Base-by-base conservation (phyloP, 176 grass and related monocot genomes). In the Thalia dealbata region DNA sequence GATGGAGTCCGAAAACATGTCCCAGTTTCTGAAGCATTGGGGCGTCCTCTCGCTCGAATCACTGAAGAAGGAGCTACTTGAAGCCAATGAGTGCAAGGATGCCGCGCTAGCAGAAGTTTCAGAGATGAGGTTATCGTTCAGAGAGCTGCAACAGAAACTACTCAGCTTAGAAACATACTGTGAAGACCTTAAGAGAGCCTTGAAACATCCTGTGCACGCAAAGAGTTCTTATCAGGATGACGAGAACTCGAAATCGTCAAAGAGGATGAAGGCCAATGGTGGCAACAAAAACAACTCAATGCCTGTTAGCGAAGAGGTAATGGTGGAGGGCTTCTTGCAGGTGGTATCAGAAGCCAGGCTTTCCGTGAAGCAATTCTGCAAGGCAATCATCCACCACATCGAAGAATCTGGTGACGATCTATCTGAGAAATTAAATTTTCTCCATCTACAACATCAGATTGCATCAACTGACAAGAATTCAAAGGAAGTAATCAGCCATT, bases 281-380 rank as follows among this genome's bases (percentile, higher is more conserved):
- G 35, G 71, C 12, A 80, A 71, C 44, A 84, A 78, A 74, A 89
- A 97, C 23, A 84, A 82, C 72, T 61, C 74, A 19, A 81, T 97
- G 61, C 93, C 93, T 0, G 93, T 97, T 56, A 97, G 93, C 50
- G 75, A 88, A 41, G 93, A 97, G 74, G 93, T 97, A 60, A 97
- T 97, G 87, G 85, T 97, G 43, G 93, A 97, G 73, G 93, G 93
- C 11, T 92, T 97, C 81, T 82, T 92, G 64, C 93, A 97, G 83
- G 75, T 97, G 52, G 93, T 97, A 59, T 97, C 93, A 1, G 93
- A 97, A 72, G 86, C 87, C 21, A 89, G 89, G 54, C 88, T 97
- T n/a, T 92, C 93, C 14, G 86, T 97, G 50, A 97, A 90, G 65
- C 89, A 97, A 60, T 88, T 97, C 54, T 97, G 93, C 73, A 97